Percentiles rank a stretch among this genome's conserved stretches.
Conservation (phyloP, 371 early-diverging fungal species). For the Phascolomyces articulosus region DNA sequence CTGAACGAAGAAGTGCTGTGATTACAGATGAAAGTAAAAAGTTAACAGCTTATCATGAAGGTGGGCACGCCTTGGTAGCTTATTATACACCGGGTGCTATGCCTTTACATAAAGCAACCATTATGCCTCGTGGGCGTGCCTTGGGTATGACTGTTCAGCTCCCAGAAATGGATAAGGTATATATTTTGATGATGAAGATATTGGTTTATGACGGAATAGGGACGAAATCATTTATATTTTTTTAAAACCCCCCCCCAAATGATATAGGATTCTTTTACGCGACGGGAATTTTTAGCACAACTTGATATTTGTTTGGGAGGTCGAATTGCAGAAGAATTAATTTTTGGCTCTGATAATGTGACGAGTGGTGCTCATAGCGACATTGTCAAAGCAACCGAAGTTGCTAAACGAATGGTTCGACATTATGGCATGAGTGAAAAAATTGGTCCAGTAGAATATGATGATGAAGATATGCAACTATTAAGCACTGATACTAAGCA, state of each 20-base stretch:
- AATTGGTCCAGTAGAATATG: constrained; percentile 66
- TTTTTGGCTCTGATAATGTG: constrained; percentile 92
- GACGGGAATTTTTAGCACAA: constrained; percentile 84
- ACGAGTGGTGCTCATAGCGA: constrained; percentile 95
- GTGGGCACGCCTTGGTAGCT: constrained; percentile 96
- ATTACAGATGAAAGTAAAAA: constrained; percentile 87
- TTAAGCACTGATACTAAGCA: constrained; percentile 77
- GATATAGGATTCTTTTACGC: constrained; percentile 71
- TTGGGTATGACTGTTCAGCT: constrained; percentile 94
- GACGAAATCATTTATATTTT: no score
- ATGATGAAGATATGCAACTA: constrained; percentile 73
- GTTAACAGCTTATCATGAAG: constrained; percentile 97
- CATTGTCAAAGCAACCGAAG: constrained; percentile 87
- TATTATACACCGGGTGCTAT: constrained; percentile 94
- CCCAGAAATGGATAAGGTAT: constrained; percentile 90
- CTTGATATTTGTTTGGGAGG: constrained; percentile 98
- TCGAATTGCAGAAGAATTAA: constrained; percentile 93
- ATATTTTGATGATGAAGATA: not conserved
- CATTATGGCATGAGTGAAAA: constrained; percentile 95
- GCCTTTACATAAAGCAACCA: constrained; percentile 98
- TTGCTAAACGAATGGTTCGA: constrained; percentile 93
- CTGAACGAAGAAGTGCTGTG: constrained; percentile 90
- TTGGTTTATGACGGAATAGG: no score
- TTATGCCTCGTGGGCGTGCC: constrained; percentile 94
- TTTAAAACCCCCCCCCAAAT: no score